Base-by-base conservation (phyloP, 345 rosid genomes). In the Citrus glauca region DNA sequence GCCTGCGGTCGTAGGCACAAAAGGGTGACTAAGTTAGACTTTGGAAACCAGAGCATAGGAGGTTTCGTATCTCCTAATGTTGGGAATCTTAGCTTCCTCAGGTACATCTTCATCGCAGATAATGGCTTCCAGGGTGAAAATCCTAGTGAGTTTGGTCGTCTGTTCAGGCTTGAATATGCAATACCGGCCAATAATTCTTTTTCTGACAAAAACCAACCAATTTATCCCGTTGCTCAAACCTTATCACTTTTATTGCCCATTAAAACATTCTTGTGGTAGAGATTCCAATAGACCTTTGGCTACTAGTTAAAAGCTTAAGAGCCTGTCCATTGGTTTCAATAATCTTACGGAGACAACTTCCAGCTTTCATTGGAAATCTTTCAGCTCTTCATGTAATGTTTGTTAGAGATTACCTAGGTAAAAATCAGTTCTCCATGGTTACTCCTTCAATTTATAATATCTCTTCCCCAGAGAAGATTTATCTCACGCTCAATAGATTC, bases 401-500 rank as follows among this genome's bases (percentile, higher is more conserved):
- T 38, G 9, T 9, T 9, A 9, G 42, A 38, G 42, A 38, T 38
- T 9, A 38, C 32, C 28, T 84, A 22, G 4, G 0, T 5, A 10
- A 0, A 5, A 84, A 84, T 69, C 53, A 55, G 1, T 40, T 84
- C 25, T 72, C 28, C 2, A 14, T 7, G 4, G 14, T 84, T 42
- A 81, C 82, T 42, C 25, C 82, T 22, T 30, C 81, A 37, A 53
- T 81, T 28, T 69, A 22, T 30, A 78, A 84, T 66, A n/a, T 81
- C 1, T 76, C 82, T 71, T 78, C 73, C 9, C 73, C 75, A 2
- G 7, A 1, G 1, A 0, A 4, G 19, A 4, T 35, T 66, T 48
- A 27, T 5, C 32, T 66, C 22, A 4, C 6, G 73, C 2, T 2
- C 7, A 81, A 81, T 67, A 5, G 50, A n/a, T 62, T 84, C 4